Evolutionary conservation across 2,329 filamentous ascomycete species (phyloP), one percentile per base, ranked within the genome.

Genomic region (Madurella fahalii): DNA sequence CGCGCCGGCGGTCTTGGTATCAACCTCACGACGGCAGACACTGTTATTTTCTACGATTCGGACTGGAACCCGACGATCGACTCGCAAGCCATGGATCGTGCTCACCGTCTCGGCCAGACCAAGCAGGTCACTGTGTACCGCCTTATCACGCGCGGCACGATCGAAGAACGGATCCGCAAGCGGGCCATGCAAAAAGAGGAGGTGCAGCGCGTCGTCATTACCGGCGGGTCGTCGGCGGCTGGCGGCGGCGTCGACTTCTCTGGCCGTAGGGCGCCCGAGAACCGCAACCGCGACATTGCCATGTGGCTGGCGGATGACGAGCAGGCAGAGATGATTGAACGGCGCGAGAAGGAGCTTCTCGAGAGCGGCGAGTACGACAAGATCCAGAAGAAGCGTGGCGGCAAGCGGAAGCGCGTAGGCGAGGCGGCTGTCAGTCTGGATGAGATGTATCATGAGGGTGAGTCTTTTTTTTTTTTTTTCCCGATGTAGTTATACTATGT

Each of bases 1-100:
- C 91, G 94, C 72, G 94, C 94, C 39, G 94, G 94, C 83, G 94
- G 94, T 78, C 81, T 99, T 17, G 94, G 94, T 75, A 99, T 99
- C 79, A 99, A 99, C 68, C 77, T 99, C 63, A 97, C 94, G 5
- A 87, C 89, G 50, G 94, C 94, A 17, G 94, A 99, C 70, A 99
- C 94, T 0, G 94, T 99, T 73, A 97, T 99, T 72, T 99, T 99
- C 77, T 99, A 99, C 79, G 94, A 99, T 70, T 95, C 90, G 11
- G 94, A 99, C 71, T 99, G 94, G 94, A 99, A 99, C 70, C 94
- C 94, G 0, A 97, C 94, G 3, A 97, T 97, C 67, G 94, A 99
- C 71, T 95, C 90, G 50, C 94, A 99, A 71, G 94, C 94, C 72
- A 97, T 97, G 94, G 94, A 99, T 72, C 89, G 94, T 71, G 94